Evolutionary conservation across 345 rosid genomes (phyloP).

Genomic region (Gossypium herbaceum): DNA sequence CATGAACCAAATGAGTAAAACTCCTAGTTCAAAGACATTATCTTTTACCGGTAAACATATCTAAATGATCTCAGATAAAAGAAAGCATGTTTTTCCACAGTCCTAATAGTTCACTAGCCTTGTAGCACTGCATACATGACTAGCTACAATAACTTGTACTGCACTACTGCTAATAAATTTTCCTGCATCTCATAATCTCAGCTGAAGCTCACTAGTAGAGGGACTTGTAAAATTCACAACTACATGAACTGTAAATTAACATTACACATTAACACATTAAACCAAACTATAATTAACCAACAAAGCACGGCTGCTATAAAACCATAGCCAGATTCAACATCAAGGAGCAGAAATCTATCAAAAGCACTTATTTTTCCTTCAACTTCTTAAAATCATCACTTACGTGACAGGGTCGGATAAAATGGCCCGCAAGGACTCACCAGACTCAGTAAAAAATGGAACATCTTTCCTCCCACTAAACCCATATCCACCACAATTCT

Average conservation of each 20-base stretch:
- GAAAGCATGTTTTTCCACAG: too few species aligned
- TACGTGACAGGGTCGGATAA: constrained; percentile 81
- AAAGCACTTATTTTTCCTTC: neutral
- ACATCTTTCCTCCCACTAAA: constrained; percentile 71
- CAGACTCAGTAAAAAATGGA: constrained; percentile 42
- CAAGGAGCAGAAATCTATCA: neutral
- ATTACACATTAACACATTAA: neutral
- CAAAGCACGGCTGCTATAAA: neutral
- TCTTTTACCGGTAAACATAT: neutral
- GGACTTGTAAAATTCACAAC: too few species aligned
- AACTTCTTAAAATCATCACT: constrained; percentile 24
- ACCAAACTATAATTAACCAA: neutral
- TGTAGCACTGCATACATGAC: neutral
- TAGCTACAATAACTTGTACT: neutral
- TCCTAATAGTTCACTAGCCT: constrained; percentile 1
- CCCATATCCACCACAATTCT: constrained; percentile 52
- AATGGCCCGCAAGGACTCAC: constrained; percentile 67
- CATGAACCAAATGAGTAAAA: neutral
- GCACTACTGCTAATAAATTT: neutral
- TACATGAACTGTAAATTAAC: neutral
- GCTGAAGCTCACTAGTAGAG: neutral
- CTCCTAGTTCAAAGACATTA: neutral
- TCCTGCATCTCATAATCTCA: neutral
- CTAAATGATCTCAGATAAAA: neutral
- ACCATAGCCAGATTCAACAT: neutral